phyloP scores from a whole-genome alignment of 495 filamentous ascomycete genomes.

The Xylaria curta region DNA sequence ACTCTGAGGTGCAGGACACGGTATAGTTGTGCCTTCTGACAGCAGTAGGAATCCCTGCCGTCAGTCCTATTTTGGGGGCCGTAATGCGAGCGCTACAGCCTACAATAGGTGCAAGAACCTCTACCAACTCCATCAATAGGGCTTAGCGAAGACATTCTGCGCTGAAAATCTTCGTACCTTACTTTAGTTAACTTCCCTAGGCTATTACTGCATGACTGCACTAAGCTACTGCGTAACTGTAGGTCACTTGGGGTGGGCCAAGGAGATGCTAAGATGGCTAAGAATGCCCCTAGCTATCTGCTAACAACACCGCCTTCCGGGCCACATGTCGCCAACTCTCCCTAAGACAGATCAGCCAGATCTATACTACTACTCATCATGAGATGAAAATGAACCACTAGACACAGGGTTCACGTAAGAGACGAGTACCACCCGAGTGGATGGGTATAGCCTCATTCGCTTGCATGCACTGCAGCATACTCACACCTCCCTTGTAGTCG shows the following conservation, averaged over 20 bases:
- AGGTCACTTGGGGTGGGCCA: background rate
- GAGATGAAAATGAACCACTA: background rate
- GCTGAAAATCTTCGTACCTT: slow-evolving; percentile 28
- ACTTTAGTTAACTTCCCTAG: slow-evolving; percentile 18
- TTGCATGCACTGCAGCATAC: background rate
- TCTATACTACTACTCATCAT: slow-evolving; percentile 9
- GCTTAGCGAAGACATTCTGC: slow-evolving; percentile 26
- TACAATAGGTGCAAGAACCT: background rate
- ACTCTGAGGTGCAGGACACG: background rate
- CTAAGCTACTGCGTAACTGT: background rate
- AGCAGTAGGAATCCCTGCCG: slow-evolving; percentile 19
- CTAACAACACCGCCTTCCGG: background rate
- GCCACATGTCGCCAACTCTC: background rate
- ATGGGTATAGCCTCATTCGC: slow-evolving; percentile 17
- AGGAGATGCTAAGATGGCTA: background rate
- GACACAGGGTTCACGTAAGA: slow-evolving; percentile 20
- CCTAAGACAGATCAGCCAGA: background rate
- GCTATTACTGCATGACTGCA: slow-evolving; percentile 3
- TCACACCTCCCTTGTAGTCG: background rate
- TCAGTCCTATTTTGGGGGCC: slow-evolving; percentile 33
- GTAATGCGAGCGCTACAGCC: background rate
- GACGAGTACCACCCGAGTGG: background rate
- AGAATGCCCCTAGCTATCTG: background rate
- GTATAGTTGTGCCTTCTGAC: slow-evolving; percentile 17
- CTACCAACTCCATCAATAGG: slow-evolving; percentile 24